Evolutionary conservation across 768 basidiomycete genomes (phyloP).

Genomic region (Neoboletus brunneissimus): DNA sequence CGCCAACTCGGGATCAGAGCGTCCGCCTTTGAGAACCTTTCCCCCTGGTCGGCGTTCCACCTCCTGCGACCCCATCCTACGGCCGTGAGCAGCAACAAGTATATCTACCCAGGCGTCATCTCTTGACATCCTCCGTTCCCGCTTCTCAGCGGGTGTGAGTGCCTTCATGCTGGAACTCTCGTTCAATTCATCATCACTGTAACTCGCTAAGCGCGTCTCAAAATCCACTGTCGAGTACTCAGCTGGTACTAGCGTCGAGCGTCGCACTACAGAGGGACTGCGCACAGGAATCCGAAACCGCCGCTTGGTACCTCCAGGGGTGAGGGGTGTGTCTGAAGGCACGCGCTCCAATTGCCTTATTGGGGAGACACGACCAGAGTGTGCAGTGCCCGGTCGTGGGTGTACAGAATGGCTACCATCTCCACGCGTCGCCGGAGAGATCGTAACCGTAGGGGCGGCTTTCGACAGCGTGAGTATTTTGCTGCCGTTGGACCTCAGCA

Average conservation of each 20-base stretch:
- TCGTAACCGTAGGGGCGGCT: conserved; percentile 19
- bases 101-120: conserved; percentile 92
- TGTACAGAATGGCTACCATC: conserved; percentile 31
- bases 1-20: conserved; percentile 65
- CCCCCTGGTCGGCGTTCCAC: conserved; percentile 35
- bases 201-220: conserved; percentile 74
- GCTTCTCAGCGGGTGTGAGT: conserved; percentile 39
- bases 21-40: conserved; percentile 34
- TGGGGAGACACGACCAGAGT: conserved; percentile 15
- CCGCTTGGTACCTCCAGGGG: conserved; percentile 34
- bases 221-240: conserved; percentile 82
- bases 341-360: conserved; percentile 26
- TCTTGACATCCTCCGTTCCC: conserved; percentile 43
- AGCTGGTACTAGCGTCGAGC: conserved; percentile 56
- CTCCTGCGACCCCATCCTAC: conserved; percentile 57
- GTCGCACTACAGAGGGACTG: conserved; percentile 50
- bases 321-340: conserved; percentile 28
- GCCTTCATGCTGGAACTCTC: conserved; percentile 40
- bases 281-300: conserved; percentile 63
- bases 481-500: conserved; percentile 55
- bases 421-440: conserved; percentile 25
- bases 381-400: conserved; percentile 25
- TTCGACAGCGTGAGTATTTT: conserved; percentile 39
- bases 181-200: conserved; percentile 45
- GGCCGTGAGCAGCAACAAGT: conserved; percentile 56